Evolutionary conservation across 1,139 yeast species (phyloP), one percentile per base, ranked within the genome.

Genomic region (Yamadazyma siamensis): DNA sequence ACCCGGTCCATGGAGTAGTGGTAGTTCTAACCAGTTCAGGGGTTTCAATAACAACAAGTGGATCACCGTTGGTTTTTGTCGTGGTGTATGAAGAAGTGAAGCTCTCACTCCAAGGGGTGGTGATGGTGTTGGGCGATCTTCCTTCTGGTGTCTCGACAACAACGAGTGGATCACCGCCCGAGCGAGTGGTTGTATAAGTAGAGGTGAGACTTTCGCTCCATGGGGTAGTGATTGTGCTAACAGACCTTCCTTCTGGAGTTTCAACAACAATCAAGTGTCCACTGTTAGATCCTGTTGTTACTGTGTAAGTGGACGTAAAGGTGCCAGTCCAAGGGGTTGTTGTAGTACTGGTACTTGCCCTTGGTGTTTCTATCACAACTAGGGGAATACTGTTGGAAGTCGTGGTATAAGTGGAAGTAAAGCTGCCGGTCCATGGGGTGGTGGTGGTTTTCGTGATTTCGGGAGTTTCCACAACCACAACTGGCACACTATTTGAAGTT

Each of bases 11-110:
- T 18, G 20, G 20, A 7, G 7, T 10, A 18, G 20, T 18, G 10
- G 20, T 18, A 8, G 20, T 18, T n/a, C n/a, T n/a, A n/a, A n/a
- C n/a, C n/a, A n/a, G n/a, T 18, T 18, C 20, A 18, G 20, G 20
- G 10, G 20, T 18, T n/a, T n/a, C n/a, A n/a, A n/a, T n/a, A n/a
- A n/a, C n/a, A n/a, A n/a, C n/a, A n/a, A n/a, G n/a, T n/a, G n/a
- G n/a, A n/a, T n/a, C n/a, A n/a, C n/a, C n/a, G n/a, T n/a, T n/a
- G n/a, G n/a, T n/a, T n/a, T n/a, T n/a, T n/a, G n/a, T n/a, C n/a
- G n/a, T n/a, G n/a, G n/a, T n/a, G n/a, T n/a, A n/a, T n/a, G n/a
- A n/a, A n/a, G n/a, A n/a, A n/a, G n/a, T n/a, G n/a, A n/a, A n/a
- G n/a, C n/a, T n/a, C n/a, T n/a, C n/a, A n/a, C n/a, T n/a, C n/a